These are phyloP conservation scores for Solanum lignicaule DNA, from an alignment of 257 asterid species.

Conservation along the genomic window DNA sequence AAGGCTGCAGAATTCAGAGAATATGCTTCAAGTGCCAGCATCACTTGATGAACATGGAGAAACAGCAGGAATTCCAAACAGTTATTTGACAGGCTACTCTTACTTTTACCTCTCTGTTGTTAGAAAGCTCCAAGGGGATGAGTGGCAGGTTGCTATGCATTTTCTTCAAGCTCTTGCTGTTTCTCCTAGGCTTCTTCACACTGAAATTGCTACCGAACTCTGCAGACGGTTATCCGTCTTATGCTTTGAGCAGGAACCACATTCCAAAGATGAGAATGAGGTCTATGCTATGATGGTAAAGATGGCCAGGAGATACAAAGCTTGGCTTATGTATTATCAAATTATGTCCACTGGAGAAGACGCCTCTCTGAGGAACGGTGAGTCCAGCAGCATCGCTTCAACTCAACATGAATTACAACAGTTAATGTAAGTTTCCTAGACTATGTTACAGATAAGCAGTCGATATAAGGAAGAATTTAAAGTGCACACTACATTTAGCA, in stretches of 20 bases:
- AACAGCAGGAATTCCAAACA: conserved; percentile 54
- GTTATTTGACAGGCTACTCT: conserved; percentile 35
- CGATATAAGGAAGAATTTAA: neutral
- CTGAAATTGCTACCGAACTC: conserved; percentile 54
- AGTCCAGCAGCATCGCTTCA: neutral
- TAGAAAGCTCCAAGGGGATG: conserved; percentile 35
- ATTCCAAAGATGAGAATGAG: conserved; percentile 14
- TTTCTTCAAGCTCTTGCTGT: conserved; percentile 66
- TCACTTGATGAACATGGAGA: conserved; percentile 50
- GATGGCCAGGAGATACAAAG: conserved; percentile 60
- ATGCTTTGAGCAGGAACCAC: conserved; percentile 8
- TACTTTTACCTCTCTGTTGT: conserved; percentile 59
- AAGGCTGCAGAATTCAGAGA: conserved; percentile 48
- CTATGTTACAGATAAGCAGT: neutral
- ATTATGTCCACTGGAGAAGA: conserved; percentile 44
- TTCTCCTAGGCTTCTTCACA: conserved; percentile 40
- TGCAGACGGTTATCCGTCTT: conserved; percentile 25
- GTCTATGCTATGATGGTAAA: conserved; percentile 36
- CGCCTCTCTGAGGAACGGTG: conserved; percentile 1
- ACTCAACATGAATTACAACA: conserved; percentile 12
- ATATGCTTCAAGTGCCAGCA: conserved; percentile 83
- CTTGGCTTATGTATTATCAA: conserved; percentile 76
- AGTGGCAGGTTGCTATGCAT: conserved; percentile 67
- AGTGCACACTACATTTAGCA: neutral
- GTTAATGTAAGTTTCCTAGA: conserved; percentile 20